Evolutionary conservation across 1,284 basidiomycete species (phyloP), one percentile per base, ranked within the genome.

Genomic region (Microbotryomycetes sp.): DNA sequence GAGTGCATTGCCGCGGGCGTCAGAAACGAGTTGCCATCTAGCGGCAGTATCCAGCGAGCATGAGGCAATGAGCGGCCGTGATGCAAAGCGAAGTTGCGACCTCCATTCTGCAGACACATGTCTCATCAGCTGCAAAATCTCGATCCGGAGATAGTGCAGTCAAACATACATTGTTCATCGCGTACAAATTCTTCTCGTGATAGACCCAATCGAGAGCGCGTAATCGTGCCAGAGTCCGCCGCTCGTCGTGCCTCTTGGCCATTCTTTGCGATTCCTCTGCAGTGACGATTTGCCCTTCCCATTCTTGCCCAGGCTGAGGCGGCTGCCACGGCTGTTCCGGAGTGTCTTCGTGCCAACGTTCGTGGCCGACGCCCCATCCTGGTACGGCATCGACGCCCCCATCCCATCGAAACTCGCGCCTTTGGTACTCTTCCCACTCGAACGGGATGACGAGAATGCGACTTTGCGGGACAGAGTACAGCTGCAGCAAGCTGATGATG

Each of bases 11-110:
- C 69, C 7, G 68, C 54, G 2, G 71, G 71, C 0, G 72, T 73
- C 28, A 74, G 67, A 65, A 74, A 73, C 52, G 69, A 73, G 60
- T 74, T 74, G 53, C 73, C 73, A 55, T 74, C 73, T 49, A 74
- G 63, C 4, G 73, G 72, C 1, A 74, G 56, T 26, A 74, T 68
- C 73, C 73, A 74, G 5, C 72, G 68, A 5, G 71, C 71, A 45
- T 70, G 61, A 15, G 68, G 65, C 2, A 71, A 64, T 13, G 64
- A 64, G 23, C 72, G 62, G 18, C 71, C 73, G 55, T 74, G 73
- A 16, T 66, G 50, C 1, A 74, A 61, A 18, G 73, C 73, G 57
- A 71, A 73, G 53, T 74, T 74, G 30, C 73, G 70, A 5, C 73
- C 73, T 35, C 73, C 73, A 52, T 74, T 74, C 73, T 74, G 56